Percentiles rank a stretch among this genome's conserved stretches.
These are phyloP conservation scores for Sporopachydermia quercuum DNA, from an alignment of 805 yeast genomes.

Conservation along the genomic window DNA sequence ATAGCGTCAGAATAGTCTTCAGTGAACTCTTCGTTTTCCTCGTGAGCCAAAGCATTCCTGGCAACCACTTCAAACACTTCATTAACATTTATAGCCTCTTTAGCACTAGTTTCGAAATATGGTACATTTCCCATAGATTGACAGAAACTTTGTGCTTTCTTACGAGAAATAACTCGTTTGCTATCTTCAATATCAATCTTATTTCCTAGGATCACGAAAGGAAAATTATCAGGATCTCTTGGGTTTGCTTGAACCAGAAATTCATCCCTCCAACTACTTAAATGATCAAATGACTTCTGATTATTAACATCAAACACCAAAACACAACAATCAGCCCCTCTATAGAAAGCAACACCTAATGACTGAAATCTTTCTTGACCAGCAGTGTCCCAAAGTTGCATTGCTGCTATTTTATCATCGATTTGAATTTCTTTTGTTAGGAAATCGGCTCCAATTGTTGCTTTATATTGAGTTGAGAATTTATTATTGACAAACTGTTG, in stretches of 20 bases:
- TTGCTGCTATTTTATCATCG: conserved; percentile 68
- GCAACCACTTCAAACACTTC: conserved; percentile 94
- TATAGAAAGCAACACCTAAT: conserved; percentile 88
- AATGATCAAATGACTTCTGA: conserved; percentile 79
- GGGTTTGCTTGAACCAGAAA: conserved; percentile 88
- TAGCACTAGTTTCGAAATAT: conserved; percentile 93
- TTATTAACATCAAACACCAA: conserved; percentile 92
- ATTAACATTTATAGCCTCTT: conserved; percentile 89
- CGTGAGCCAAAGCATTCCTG: conserved; percentile 89
- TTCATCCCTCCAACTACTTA: conserved; percentile 90
- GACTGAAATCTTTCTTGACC: conserved; percentile 98
- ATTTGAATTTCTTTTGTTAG: conserved; percentile 78
- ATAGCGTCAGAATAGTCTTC: conserved; percentile 96
- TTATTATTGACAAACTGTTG: conserved; percentile 93
- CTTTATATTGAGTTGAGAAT: conserved; percentile 90
- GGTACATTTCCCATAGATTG: conserved; percentile 68
- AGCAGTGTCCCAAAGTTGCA: conserved; percentile 93
- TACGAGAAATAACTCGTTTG: conserved; percentile 49
- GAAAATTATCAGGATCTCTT: conserved; percentile 86
- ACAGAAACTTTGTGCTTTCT: conserved; percentile 47
- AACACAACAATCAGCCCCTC: conserved; percentile 98
- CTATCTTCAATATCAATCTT: conserved; percentile 90
- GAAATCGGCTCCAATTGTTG: conserved; percentile 96
- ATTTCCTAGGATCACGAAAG: conserved; percentile 89
- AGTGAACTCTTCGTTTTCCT: conserved; percentile 76